Evolutionary conservation across 257 asterid genomes (phyloP).

Genomic region (Nicotiana knightiana): DNA sequence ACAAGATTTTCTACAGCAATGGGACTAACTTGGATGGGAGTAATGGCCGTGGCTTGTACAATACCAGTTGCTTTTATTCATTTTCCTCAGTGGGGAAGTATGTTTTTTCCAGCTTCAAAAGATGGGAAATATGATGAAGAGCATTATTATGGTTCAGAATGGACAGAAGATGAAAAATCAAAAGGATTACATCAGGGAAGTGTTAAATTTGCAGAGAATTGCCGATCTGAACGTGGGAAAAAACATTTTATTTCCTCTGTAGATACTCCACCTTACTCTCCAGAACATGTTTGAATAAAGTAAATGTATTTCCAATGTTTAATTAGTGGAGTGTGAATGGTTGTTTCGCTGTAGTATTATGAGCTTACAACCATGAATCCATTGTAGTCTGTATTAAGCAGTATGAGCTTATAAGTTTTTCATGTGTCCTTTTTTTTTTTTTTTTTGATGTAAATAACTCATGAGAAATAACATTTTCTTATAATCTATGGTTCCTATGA

Average conservation of each 20-base stretch:
- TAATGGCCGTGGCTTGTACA: constrained; percentile 45
- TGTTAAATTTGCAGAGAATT: constrained; percentile 55
- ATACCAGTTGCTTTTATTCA: constrained; percentile 40
- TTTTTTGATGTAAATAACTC: neutral
- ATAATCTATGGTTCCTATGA: neutral
- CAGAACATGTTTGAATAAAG: constrained; percentile 15
- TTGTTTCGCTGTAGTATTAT: neutral
- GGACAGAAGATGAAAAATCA: constrained; percentile 38
- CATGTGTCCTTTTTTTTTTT: neutral
- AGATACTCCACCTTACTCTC: constrained; percentile 25
- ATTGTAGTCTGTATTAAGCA: neutral
- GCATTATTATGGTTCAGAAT: constrained; percentile 47
- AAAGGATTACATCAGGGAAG: constrained; percentile 46
- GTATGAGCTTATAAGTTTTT: neutral
- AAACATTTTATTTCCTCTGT: constrained; percentile 7
- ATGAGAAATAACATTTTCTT: neutral
- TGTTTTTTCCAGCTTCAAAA: constrained; percentile 44
- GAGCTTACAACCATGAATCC: neutral
- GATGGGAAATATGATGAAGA: constrained; percentile 26
- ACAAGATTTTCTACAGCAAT: constrained; percentile 22
- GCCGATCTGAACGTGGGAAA: constrained; percentile 50
- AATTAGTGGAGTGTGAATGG: neutral
- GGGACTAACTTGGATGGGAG: constrained; percentile 44
- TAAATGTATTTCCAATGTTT: neutral
- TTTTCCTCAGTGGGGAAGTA: constrained; percentile 72